Evolutionary conservation across 495 filamentous ascomycete species (phyloP), one percentile per base, ranked within the genome.

Genomic region (Aspergillus homomorphus): DNA sequence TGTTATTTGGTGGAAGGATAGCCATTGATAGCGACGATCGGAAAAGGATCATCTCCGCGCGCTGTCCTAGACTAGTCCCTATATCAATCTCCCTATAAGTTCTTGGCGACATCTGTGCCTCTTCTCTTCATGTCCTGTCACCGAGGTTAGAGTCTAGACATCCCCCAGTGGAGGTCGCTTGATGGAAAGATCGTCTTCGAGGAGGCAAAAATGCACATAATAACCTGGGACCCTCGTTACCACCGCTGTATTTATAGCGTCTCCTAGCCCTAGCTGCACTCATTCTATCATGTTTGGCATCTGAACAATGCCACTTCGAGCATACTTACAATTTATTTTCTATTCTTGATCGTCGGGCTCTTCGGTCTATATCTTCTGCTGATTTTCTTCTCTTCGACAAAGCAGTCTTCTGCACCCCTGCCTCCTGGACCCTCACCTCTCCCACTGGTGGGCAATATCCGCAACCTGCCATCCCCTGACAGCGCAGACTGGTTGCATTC

Each of bases 401-500:
- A 14, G 4, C 5, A 12, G 6, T 3, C 10, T 3, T 19, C 23
- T 18, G 14, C 48, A 7, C 48, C 48, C 2, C 20, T 51, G 16
- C 48, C 48, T 8, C 48, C 48, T 2, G 48, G 48, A 1, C 48
- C 48, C 9, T 15, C 12, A 5, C 23, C 23, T 0, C 15, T 18
- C 23, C 48, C 48, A 16, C 38, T 82, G 15, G 28, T 82, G 24
- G 77, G 80, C 3, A 80, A 81, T 58, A n/a, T 81, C 19, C 61
- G 61, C 2, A 76, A 81, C 55, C 57, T 80, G 1, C 79, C 79
- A 6, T 56, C 66, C 2, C 65, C 69, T 2, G 75, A 74, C 1
- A 62, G 59, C 23, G 63, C 67, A 2, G 77, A 81, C 52, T 71
- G 66, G 56, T 56, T 69, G 23, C 77, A 83, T 58, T 82, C 77